Conservation (phyloP, 2,329 filamentous ascomycete species). For the Xylariaceae sp. region DNA sequence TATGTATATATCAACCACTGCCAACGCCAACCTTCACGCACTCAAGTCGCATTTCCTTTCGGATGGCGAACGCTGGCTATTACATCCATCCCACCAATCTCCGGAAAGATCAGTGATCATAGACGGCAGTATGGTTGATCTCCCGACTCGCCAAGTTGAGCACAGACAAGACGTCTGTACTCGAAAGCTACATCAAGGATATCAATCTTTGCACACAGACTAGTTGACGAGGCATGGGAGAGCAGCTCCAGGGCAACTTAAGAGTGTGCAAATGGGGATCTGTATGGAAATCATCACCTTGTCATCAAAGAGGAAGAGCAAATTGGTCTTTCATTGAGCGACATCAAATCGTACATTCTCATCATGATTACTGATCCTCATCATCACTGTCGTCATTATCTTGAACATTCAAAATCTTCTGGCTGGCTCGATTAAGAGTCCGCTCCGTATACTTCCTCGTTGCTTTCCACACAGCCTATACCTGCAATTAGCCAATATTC, state of each 20-base stretch:
- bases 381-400: conserved; percentile 40
- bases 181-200: conserved; percentile 43
- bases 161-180: conserved; percentile 51
- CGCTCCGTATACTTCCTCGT: conserved; percentile 71
- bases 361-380: conserved; percentile 18
- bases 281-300: too few relatives aligned
- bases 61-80: conserved; percentile 20
- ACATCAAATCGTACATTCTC: conserved; percentile 12
- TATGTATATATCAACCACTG: conserved; percentile 25
- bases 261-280: conserved; percentile 71
- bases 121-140: conserved; percentile 30
- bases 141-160: conserved; percentile 36
- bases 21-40: conserved; percentile 22
- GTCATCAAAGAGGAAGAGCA: not conserved
- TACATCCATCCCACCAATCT: conserved; percentile 17
- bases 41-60: conserved; percentile 3
- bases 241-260: conserved; percentile 86
- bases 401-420: conserved; percentile 80
- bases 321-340: conserved; percentile 14
- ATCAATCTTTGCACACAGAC: conserved; percentile 89
- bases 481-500: conserved; percentile 5
- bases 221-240: conserved; percentile 86
- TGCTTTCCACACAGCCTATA: conserved; percentile 74
- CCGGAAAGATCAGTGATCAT: conserved; percentile 24
- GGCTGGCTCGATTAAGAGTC: conserved; percentile 73